Conservation (phyloP, 1,284 basidiomycete species). For the Trichosporon inkin region DNA sequence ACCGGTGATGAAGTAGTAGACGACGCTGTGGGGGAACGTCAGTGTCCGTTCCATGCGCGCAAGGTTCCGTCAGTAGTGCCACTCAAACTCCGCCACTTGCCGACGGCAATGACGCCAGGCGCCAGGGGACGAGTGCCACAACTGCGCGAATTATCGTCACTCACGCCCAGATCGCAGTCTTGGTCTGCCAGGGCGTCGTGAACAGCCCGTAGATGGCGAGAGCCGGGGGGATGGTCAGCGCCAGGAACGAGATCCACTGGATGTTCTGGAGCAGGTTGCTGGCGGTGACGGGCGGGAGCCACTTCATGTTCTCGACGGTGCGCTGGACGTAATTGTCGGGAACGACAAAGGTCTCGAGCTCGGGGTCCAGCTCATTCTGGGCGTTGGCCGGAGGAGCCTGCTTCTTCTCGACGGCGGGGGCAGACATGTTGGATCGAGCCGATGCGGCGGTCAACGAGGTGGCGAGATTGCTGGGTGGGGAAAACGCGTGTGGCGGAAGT, state of each 20-base stretch:
- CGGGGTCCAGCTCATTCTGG: slow-evolving; percentile 16
- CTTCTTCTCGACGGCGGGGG: slow-evolving; percentile 1
- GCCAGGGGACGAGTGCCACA: background rate
- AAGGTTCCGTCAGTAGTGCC: background rate
- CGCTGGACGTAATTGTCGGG: slow-evolving; percentile 86
- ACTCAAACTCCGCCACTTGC: slow-evolving; percentile 7
- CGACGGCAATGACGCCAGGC: background rate
- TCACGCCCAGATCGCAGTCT: slow-evolving; percentile 65
- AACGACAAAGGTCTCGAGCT: slow-evolving; percentile 53
- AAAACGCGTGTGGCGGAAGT: background rate
- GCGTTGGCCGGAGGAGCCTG: background rate
- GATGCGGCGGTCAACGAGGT: background rate
- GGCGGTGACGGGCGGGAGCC: slow-evolving; percentile 71
- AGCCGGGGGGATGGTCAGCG: slow-evolving; percentile 68
- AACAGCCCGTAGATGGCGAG: slow-evolving; percentile 66
- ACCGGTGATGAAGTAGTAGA: slow-evolving; percentile 82
- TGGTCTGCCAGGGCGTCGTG: slow-evolving; percentile 59
- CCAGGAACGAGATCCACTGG: slow-evolving; percentile 69
- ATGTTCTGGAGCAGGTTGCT: slow-evolving; percentile 66
- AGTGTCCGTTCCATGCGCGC: slow-evolving; percentile 5
- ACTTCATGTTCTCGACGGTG: slow-evolving; percentile 68
- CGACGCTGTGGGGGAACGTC: slow-evolving; percentile 46
- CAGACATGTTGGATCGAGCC: background rate
- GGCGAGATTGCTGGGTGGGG: slow-evolving; percentile 4
- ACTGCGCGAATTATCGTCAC: slow-evolving; percentile 16